These are phyloP conservation scores for Daldinia decipiens DNA, from an alignment of 495 filamentous ascomycete genomes.

Conservation along the genomic window DNA sequence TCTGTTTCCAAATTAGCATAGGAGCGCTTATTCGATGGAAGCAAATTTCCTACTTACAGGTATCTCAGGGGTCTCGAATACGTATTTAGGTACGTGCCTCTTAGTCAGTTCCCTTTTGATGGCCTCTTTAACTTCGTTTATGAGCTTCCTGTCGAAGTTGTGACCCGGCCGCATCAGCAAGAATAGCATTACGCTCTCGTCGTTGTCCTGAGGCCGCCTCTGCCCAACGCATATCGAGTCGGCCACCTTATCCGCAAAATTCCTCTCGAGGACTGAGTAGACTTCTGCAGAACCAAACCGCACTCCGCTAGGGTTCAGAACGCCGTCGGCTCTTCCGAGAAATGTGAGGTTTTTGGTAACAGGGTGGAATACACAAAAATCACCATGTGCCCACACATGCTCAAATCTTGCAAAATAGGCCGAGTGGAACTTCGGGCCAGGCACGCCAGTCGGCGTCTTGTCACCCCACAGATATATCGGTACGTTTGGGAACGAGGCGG, in stretches of 20 bases:
- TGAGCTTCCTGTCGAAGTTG: constrained; percentile 65
- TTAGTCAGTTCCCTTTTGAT: constrained; percentile 72
- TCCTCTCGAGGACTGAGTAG: constrained; percentile 75
- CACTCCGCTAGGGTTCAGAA: constrained; percentile 88
- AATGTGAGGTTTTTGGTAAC: constrained; percentile 71
- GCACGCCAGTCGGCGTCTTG: constrained; percentile 51
- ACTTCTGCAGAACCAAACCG: constrained; percentile 88
- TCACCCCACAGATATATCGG: constrained; percentile 79
- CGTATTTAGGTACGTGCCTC: constrained; percentile 78
- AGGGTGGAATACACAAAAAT: constrained; percentile 78
- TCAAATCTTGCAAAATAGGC: constrained; percentile 79
- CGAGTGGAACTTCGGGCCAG: constrained; percentile 68
- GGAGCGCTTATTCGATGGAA: not conserved
- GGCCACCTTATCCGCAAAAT: constrained; percentile 67
- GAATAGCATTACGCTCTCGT: constrained; percentile 82
- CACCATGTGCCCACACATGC: constrained; percentile 83
- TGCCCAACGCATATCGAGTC: constrained; percentile 83
- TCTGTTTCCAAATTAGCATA: constrained; percentile 56
- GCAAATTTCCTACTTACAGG: constrained; percentile 65
- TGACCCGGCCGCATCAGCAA: constrained; percentile 73
- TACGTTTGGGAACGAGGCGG: constrained; percentile 75
- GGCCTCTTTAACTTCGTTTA: constrained; percentile 66
- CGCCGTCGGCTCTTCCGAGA: constrained; percentile 86
- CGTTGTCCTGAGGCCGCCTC: constrained; percentile 70
- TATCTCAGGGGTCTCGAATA: constrained; percentile 83